phyloP scores from a whole-genome alignment of 129 eudicot species.

The Lonicera japonica region DNA sequence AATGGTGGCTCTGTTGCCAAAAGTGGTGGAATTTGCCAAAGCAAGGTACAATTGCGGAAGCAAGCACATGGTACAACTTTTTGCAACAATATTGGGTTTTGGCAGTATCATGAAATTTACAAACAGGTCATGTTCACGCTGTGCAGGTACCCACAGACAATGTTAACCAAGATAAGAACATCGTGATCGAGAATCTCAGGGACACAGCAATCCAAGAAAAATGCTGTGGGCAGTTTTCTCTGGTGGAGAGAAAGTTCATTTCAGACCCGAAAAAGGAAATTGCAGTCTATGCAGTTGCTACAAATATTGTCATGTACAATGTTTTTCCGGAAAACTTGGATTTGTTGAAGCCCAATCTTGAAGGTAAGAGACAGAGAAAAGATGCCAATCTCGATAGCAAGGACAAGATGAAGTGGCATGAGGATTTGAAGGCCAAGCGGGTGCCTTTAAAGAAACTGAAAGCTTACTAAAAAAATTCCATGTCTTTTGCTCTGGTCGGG shows the following conservation, averaged over 20 bases:
- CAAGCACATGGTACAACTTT: too few relatives aligned
- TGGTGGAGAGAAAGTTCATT: conserved; percentile 21
- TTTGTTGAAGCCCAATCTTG: not conserved
- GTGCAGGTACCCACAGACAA: conserved; percentile 33
- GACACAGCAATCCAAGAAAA: conserved; percentile 11
- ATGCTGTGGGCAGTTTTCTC: conserved; percentile 20
- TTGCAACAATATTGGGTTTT: too few relatives aligned
- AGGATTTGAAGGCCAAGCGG: conserved; percentile 8
- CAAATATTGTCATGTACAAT: conserved; percentile 18
- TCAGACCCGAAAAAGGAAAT: conserved; percentile 20
- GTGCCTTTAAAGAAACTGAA: conserved; percentile 21
- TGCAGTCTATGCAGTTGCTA: conserved; percentile 17
- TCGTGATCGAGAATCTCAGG: conserved; percentile 34
- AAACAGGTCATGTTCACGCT: too few relatives aligned
- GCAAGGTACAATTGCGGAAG: too few relatives aligned
- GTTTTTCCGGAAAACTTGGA: not conserved
- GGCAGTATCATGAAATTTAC: too few relatives aligned
- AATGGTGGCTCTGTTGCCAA: too few relatives aligned
- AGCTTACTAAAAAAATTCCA: conserved; percentile 4
- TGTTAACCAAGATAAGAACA: conserved; percentile 28
- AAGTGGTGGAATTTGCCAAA: too few relatives aligned
- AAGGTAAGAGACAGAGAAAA: not conserved
- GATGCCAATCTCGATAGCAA: conserved; percentile 4
- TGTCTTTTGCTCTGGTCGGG: not conserved
- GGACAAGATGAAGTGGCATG: conserved; percentile 9